Percentiles rank a stretch among this genome's conserved stretches.
These are phyloP conservation scores for Alternaria sp. DNA, from an alignment of 2,329 filamentous ascomycete genomes.

Conservation along the genomic window DNA sequence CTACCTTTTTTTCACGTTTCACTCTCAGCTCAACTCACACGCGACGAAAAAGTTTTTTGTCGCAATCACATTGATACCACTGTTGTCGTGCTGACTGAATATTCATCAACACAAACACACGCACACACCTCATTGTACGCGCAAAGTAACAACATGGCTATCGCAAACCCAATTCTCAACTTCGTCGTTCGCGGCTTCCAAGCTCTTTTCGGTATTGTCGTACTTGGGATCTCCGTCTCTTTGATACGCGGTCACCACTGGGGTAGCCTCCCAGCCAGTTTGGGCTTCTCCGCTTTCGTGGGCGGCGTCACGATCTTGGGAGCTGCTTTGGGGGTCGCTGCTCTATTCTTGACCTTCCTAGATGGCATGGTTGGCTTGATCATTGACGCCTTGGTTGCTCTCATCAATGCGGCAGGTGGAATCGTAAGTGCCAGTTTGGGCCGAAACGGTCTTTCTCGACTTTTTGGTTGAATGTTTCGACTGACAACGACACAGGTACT, in stretches of 20 bases:
- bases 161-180: constrained; percentile 3
- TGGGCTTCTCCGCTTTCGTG: constrained; percentile 6
- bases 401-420: constrained; percentile 10
- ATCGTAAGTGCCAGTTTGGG: constrained; percentile 1
- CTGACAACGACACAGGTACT: constrained; percentile 24
- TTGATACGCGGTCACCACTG: constrained; percentile 11
- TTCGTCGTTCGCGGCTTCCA: constrained; percentile 9
- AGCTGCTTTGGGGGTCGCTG: constrained; percentile 6
- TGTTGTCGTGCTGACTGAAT: background rate
- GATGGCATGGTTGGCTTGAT: constrained; percentile 1
- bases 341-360: background rate
- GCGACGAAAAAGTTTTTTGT: background rate
- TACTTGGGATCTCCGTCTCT: constrained; percentile 8
- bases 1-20: background rate
- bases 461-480: too few species aligned
- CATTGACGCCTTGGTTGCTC: constrained; percentile 1
- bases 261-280: constrained; percentile 7
- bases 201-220: constrained; percentile 11
- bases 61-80: background rate
- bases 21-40: background rate
- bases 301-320: constrained; percentile 5
- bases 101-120: background rate
- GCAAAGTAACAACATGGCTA: background rate
- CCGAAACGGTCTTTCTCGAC: background rate
- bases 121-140: background rate